Evolutionary conservation across 371 early-diverging fungal genomes (phyloP).

Genomic region (Capillidium heterosporum): DNA sequence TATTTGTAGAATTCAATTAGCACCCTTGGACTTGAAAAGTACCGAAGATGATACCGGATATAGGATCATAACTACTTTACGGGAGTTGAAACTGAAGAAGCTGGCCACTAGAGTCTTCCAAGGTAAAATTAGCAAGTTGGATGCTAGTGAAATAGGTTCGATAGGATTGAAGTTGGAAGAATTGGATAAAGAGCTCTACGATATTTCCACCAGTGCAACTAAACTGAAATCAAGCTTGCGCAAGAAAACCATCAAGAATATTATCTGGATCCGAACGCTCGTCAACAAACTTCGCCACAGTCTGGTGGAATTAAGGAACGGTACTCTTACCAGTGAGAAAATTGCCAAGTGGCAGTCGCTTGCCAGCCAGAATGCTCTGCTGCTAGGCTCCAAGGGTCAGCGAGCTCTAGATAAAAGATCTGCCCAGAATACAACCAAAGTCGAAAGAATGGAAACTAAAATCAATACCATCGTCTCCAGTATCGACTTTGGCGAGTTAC

Average conservation of each 20-base stretch:
- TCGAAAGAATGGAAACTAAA: conserved; percentile 15
- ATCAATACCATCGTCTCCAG: conserved; percentile 10
- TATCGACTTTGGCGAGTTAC: conserved; percentile 14
- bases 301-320: conserved; percentile 16
- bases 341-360: conserved; percentile 17
- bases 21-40: too few species aligned
- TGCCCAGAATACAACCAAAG: conserved; percentile 12
- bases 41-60: too few species aligned
- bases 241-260: conserved; percentile 8
- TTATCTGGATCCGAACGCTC: conserved; percentile 7
- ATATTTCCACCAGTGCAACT: too few species aligned
- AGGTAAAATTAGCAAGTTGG: neutral
- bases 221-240: too few species aligned
- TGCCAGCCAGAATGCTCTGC: conserved; percentile 15
- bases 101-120: too few species aligned
- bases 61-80: too few species aligned
- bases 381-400: conserved; percentile 11
- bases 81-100: too few species aligned
- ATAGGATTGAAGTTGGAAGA: neutral
- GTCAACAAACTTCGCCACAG: conserved; percentile 10
- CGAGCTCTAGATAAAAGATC: conserved; percentile 14
- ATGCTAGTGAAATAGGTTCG: conserved; percentile 9
- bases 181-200: neutral
- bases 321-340: conserved; percentile 15
- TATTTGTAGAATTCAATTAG: too few species aligned